Evolutionary conservation across 164 flowering plant species (phyloP).

Genomic region (Chimonanthus praecox): DNA sequence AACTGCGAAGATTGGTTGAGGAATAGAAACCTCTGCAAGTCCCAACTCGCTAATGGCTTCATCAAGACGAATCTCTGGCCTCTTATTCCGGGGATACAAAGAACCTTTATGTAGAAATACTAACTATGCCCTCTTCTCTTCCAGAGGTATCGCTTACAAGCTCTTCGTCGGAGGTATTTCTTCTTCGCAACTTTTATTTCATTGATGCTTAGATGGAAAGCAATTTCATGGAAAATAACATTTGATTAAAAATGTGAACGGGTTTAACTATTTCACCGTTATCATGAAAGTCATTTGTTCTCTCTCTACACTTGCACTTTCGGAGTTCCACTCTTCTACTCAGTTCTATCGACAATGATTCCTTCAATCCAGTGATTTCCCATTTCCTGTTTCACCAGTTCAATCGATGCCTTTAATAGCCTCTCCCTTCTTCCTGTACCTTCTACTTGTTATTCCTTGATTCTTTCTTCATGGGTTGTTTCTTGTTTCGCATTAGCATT

Average conservation of each 20-base stretch:
- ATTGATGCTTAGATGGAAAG: too few relatives aligned
- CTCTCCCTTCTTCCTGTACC: too few relatives aligned
- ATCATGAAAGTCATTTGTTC: neutral
- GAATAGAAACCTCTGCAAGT: too few relatives aligned
- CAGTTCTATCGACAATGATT: neutral
- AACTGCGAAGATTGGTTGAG: too few relatives aligned
- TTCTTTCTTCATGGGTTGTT: too few relatives aligned
- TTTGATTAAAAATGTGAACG: too few relatives aligned
- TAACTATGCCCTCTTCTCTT: slow-evolving; percentile 19
- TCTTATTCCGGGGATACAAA: neutral
- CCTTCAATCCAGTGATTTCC: too few relatives aligned
- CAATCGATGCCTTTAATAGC: too few relatives aligned
- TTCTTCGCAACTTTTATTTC: neutral
- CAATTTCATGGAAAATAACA: too few relatives aligned
- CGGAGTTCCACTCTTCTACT: neutral
- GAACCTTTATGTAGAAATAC: neutral
- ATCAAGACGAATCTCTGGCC: neutral
- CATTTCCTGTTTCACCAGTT: too few relatives aligned
- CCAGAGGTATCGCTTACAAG: slow-evolving; percentile 62
- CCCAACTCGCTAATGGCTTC: neutral
- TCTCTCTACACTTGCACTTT: neutral
- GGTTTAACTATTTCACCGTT: neutral
- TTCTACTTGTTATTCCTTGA: too few relatives aligned
- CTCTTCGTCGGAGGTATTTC: slow-evolving; percentile 75
- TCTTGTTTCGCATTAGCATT: too few relatives aligned